Evolutionary conservation across 768 basidiomycete genomes (phyloP).

Genomic region (Lentinula detonsa): DNA sequence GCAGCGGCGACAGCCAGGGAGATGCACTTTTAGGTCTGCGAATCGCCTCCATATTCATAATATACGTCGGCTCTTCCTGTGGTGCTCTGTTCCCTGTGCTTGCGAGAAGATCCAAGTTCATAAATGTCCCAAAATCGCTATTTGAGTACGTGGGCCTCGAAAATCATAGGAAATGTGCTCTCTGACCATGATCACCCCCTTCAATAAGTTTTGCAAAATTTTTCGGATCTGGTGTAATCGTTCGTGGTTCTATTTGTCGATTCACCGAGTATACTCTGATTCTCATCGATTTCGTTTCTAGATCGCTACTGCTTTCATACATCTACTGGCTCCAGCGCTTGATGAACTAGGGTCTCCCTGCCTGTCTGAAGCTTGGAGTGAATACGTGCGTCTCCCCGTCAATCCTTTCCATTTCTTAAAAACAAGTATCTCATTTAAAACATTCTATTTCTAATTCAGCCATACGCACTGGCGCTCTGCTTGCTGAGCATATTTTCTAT

Average conservation of each 20-base stretch:
- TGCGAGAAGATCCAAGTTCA: constrained; percentile 40
- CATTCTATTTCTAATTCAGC: constrained; percentile 32
- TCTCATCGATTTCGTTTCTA: constrained; percentile 19
- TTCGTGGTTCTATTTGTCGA: constrained; percentile 26
- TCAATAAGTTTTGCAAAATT: constrained; percentile 71
- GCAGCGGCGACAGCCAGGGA: constrained; percentile 11
- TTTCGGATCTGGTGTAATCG: constrained; percentile 88
- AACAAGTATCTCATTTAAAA: too few species aligned
- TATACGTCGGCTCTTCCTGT: constrained; percentile 49
- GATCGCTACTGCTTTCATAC: constrained; percentile 90
- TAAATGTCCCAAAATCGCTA: constrained; percentile 50
- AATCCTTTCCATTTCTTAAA: background rate
- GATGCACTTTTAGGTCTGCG: constrained; percentile 47
- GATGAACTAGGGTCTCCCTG: constrained; percentile 68
- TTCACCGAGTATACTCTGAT: background rate
- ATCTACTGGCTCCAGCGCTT: constrained; percentile 72
- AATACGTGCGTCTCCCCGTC: constrained; percentile 52
- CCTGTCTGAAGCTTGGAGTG: constrained; percentile 60
- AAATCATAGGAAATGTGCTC: background rate
- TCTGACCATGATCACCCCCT: background rate
- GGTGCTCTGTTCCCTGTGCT: constrained; percentile 74
- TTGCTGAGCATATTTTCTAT: constrained; percentile 78
- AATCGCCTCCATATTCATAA: constrained; percentile 70
- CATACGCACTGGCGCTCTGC: constrained; percentile 77
- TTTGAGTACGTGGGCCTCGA: constrained; percentile 54